Evolutionary conservation across 495 filamentous ascomycete species (phyloP).

Genomic region (Margaritispora aquatica): DNA sequence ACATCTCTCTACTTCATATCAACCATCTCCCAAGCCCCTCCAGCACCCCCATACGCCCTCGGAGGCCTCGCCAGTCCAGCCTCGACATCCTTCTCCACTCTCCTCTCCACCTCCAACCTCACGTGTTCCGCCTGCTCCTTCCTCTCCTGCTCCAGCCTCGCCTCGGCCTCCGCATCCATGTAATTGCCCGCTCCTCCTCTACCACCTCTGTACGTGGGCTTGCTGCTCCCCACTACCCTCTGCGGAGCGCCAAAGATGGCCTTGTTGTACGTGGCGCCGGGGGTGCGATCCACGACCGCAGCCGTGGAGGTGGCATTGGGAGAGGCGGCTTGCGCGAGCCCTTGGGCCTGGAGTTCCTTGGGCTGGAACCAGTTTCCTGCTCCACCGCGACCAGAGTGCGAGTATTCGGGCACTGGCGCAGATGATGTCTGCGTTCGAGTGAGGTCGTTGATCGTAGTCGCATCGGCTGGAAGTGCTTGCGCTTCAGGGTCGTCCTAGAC

Average conservation of each 20-base stretch:
- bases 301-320: slow-evolving; percentile 9
- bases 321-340: slow-evolving; percentile 8
- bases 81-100: slow-evolving; percentile 40
- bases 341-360: slow-evolving; percentile 21
- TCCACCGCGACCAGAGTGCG: slow-evolving; percentile 51
- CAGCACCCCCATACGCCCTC: slow-evolving; percentile 27
- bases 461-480: not conserved
- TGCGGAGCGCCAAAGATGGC: slow-evolving; percentile 13
- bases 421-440: slow-evolving; percentile 6
- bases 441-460: not conserved
- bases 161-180: slow-evolving; percentile 24
- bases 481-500: not conserved
- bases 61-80: slow-evolving; percentile 31
- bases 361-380: slow-evolving; percentile 52
- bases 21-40: slow-evolving; percentile 12
- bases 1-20: slow-evolving; percentile 5
- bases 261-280: slow-evolving; percentile 12
- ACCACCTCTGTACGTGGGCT: slow-evolving; percentile 27
- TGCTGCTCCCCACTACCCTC: slow-evolving; percentile 11
- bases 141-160: slow-evolving; percentile 21
- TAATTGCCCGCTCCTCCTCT: slow-evolving; percentile 59
- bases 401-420: slow-evolving; percentile 30
- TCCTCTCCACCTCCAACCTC: slow-evolving; percentile 28
- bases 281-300: not conserved
- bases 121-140: slow-evolving; percentile 25